Evolutionary conservation across 805 yeast genomes (phyloP), one percentile per base, ranked within the genome.

Genomic region (Wickerhamomyces alni): DNA sequence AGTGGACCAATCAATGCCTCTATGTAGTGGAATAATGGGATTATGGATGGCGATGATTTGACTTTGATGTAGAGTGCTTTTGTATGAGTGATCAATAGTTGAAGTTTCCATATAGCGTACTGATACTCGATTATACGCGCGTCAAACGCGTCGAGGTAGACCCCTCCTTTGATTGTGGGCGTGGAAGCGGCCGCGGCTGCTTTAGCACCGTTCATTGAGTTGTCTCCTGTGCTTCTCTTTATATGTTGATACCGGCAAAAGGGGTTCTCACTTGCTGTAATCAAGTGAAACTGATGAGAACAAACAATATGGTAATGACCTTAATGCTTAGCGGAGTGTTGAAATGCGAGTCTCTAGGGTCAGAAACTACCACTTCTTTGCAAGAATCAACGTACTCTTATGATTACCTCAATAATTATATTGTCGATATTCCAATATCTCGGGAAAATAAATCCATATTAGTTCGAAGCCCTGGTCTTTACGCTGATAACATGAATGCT

Each of bases 101-200:
- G 62, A 19, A 79, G 50, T 51, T 78, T 79, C 40, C 59, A 53
- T 3, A 72, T 61, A 9, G 78, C 74, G 48, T 75, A 75, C 40
- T 69, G 71, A 55, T 73, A 82, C 54, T 82, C 85, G 4, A 81
- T 57, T 17, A 77, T 65, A 44, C 72, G 71, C 12, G 78, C 75
- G 46, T 80, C 87, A 35, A 70, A 61, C 2, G 74, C 62, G 48
- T 71, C 74, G 41, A 77, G 44, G 11, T 57, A 44, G 11, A 62
- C 52, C 2, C 65, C 56, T 16, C 62, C 64, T 33, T 52, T 59
- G 11, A 59, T 38, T 10, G 48, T 48, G 10, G 65, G 62, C 9
- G 59, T 46, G 0, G 70, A 55, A 4, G 62, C 63, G 17, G 54
- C 48, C 18, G 66, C 65, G 17, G 67, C 63, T 11, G 66, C 66